Evolutionary conservation across 345 rosid genomes (phyloP).

Genomic region (Pistacia vera): DNA sequence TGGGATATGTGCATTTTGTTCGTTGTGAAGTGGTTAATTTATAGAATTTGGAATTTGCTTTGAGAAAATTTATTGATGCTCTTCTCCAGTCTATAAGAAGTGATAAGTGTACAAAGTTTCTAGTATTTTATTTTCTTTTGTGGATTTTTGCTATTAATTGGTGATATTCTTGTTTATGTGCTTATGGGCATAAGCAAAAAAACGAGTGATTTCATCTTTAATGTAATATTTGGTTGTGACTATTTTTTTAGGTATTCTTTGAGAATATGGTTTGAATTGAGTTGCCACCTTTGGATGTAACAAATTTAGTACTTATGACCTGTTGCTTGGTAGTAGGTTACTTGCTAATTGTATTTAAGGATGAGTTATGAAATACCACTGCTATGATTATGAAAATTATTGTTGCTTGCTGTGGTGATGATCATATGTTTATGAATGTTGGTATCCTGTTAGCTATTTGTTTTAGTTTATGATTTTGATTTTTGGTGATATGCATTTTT

Average conservation of each 20-base stretch:
- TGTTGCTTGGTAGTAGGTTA: not conserved
- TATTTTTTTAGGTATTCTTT: not conserved
- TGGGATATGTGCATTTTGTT: not conserved
- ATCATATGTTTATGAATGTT: not conserved
- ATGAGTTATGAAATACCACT: not conserved
- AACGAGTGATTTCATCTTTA: not conserved
- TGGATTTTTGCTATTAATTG: not conserved
- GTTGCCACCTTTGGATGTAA: not conserved
- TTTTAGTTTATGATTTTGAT: not conserved
- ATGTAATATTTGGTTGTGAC: not conserved
- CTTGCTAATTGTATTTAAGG: not conserved
- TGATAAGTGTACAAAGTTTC: not conserved
- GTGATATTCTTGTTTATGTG: not conserved
- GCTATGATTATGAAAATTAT: not conserved
- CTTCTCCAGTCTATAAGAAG: not conserved
- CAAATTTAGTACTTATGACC: not conserved
- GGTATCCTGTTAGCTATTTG: not conserved
- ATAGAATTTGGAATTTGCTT: not conserved
- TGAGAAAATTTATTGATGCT: not conserved
- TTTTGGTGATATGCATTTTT: not conserved
- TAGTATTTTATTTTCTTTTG: conserved; percentile 1
- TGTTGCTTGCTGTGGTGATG: conserved; percentile 1
- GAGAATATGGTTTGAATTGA: not conserved
- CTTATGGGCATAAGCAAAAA: not conserved
- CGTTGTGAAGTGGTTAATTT: not conserved